Percentiles rank a stretch among this genome's conserved stretches.
phyloP scores from a whole-genome alignment of 2,329 filamentous ascomycete genomes.

The Microsporum canis region DNA sequence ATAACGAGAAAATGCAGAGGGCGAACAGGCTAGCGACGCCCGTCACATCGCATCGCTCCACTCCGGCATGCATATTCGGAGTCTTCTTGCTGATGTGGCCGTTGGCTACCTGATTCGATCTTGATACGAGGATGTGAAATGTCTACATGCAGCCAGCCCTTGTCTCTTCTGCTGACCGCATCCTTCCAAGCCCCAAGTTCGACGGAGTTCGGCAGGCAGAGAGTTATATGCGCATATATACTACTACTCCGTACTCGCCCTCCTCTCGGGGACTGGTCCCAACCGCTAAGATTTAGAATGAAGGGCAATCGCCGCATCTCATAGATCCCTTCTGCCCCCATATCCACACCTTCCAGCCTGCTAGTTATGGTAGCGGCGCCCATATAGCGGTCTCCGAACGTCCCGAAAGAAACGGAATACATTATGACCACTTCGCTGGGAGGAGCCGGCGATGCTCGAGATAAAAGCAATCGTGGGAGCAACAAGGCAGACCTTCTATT shows the following conservation, averaged over 20 bases:
- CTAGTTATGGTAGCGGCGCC: background rate
- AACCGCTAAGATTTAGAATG: background rate
- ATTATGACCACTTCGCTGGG: background rate
- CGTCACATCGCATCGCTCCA: constrained; percentile 4
- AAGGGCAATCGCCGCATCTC: background rate
- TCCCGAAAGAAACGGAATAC: background rate
- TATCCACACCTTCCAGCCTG: background rate
- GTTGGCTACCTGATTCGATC: background rate
- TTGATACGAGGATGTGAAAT: background rate
- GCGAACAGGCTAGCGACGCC: background rate
- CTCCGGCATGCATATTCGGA: background rate
- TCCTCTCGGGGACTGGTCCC: background rate
- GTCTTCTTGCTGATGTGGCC: background rate
- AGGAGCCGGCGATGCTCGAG: background rate
- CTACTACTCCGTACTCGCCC: background rate
- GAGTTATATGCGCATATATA: background rate
- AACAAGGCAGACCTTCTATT: background rate
- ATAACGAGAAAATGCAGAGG: background rate
- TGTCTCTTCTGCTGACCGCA: background rate
- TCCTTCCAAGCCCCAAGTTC: background rate
- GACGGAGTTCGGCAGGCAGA: background rate
- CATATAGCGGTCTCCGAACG: background rate
- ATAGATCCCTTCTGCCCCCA: background rate
- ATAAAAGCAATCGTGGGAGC: background rate
- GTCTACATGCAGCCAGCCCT: background rate